Evolutionary conservation across 495 filamentous ascomycete genomes (phyloP), one percentile per base, ranked within the genome.

Genomic region (Aspergillus avenaceus): DNA sequence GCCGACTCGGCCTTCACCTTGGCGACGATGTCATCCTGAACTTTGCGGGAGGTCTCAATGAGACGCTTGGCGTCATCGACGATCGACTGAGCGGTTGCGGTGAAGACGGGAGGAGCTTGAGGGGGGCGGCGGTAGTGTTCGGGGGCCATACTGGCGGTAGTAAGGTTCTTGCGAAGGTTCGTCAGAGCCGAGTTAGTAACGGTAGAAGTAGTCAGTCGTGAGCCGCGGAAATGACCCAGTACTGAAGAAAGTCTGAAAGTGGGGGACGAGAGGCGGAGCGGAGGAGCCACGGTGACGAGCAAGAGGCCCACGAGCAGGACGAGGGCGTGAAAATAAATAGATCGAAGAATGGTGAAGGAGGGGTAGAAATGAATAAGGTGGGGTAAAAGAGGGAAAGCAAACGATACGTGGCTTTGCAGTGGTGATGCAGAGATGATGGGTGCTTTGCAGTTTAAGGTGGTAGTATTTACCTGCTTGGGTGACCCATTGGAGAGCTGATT

Each of bases 101-200:
- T 91, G 72, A 97, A 97, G 34, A 83, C 73, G 14, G 92, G 90
- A 31, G 93, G 91, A 18, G 84, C 74, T 66, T 96, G 91, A 16
- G 91, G 90, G 44, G 91, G 90, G 52, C 78, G 85, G 60, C 78
- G 71, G 55, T 72, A 64, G 57, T 83, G 69, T 52, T 77, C 70
- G 40, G 83, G 80, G 18, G 83, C 84, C 86, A 90, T 90, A 48
- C 69, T 81, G 55, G 75, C 72, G 52, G 77, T 85, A 7, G 82
- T 82, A 52, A 87, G 61, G 23, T 77, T 74, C 60, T 78, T 63
- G 41, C 62, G 51, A 32, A 61, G 50, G 50, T 61, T 42, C 23
- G 62, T 54, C 25, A 54, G 58, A 9, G 40, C 42, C 37, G 56
- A 41, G 19, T 40, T 56, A 43, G 54, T 49, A 18, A 28, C 36